Conservation (phyloP, 345 rosid genomes). For the Rhizophora mangle region DNA sequence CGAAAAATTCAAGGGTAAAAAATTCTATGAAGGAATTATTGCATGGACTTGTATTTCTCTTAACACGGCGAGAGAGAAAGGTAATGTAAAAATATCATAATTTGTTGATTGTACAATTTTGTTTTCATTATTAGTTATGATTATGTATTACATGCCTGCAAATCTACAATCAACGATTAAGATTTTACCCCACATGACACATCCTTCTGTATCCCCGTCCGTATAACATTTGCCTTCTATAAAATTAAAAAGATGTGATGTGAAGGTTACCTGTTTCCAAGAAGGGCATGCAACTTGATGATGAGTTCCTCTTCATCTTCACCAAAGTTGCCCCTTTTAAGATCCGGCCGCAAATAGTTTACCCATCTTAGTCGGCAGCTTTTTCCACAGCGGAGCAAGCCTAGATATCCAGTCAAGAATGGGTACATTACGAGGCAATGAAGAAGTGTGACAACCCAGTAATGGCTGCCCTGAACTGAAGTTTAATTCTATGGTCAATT, state of each 20-base stretch:
- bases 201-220: not conserved
- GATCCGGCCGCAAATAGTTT: conserved; percentile 34
- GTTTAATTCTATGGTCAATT: too few species aligned
- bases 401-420: conserved; percentile 7
- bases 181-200: too few species aligned
- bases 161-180: too few species aligned
- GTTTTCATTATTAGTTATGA: too few species aligned
- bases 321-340: conserved; percentile 34
- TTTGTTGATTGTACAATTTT: too few species aligned
- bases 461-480: not conserved
- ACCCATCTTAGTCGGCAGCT: conserved; percentile 41
- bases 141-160: too few species aligned
- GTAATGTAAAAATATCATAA: too few species aligned
- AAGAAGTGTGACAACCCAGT: not conserved
- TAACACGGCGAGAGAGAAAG: too few species aligned
- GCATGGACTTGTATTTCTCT: too few species aligned
- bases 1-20: too few species aligned
- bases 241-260: not conserved
- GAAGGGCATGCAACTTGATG: conserved; percentile 36
- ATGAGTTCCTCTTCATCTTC: conserved; percentile 39
- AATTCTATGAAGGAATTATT: too few species aligned
- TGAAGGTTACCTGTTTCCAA: conserved; percentile 26
- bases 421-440: not conserved
- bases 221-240: not conserved
- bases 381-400: conserved; percentile 34